Evolutionary conservation across 106 monocot species (phyloP), one percentile per base, ranked within the genome.

Genomic region (Dactylorhiza incarnata): DNA sequence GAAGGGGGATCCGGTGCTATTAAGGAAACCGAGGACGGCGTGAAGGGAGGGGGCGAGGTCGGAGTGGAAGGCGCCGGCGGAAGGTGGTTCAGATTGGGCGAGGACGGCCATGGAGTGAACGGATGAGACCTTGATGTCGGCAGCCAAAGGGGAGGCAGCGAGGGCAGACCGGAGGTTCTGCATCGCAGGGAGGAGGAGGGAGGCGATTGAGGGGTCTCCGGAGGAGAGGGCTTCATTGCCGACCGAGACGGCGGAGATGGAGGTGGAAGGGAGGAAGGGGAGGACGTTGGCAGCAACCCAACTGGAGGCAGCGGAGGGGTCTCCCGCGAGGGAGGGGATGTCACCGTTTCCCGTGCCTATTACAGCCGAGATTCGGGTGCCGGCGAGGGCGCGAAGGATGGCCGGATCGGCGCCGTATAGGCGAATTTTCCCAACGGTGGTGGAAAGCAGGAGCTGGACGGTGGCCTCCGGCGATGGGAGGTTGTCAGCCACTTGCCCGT

Each of bases 131-230:
- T 83, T 89, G 45, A 92, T 81, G 61, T 29, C 9, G 22, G 74
- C 75, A 24, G 72, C 81, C 10, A 74, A 10, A 3, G 82, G 45
- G 77, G 66, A 65, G 54, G 85, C 67, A 62, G 75, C 70, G 52
- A 90, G 82, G 20, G 90, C 90, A 53, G 74, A 25, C 75, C 56
- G 80, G 62, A 86, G 80, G 76, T 91, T 91, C 78, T 82, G 85
- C 91, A 91, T 86, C 26, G 91, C 86, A 11, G 91, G 85, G 61
- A 91, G 82, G 70, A 91, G 91, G 81, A 87, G 87, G 8, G 83
- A 63, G 51, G 73, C 74, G 50, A 87, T 72, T 6, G 56, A 45
- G 59, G 81, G 49, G 66, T 88, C 88, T 11, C 78, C 84, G 53
- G 77, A 80, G 45, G 72, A 63, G 26, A 92, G 81, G 26, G 84